A percentile compares a stretch with the other conserved stretches of the same genome.
Evolutionary conservation across 805 yeast genomes (phyloP).

Genomic region (Hanseniaspora vineae): DNA sequence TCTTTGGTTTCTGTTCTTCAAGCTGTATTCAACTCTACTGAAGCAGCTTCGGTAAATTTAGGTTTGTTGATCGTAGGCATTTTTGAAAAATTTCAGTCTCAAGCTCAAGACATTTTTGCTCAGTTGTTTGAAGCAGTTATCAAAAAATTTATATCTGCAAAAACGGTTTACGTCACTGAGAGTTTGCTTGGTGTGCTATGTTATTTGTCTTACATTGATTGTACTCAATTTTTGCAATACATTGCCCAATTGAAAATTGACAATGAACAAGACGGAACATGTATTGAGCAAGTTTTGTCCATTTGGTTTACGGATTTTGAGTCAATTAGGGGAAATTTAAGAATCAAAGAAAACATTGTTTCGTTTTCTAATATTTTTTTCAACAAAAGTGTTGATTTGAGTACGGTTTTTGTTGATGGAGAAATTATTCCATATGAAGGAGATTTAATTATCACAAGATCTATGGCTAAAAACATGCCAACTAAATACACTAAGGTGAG

Average conservation of each 20-base stretch:
- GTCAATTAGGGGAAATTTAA: conserved; percentile 63
- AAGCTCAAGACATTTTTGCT: conserved; percentile 25
- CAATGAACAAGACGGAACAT: conserved; percentile 22
- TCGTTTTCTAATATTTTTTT: conserved; percentile 61
- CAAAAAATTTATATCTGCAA: conserved; percentile 47
- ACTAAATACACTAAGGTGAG: conserved; percentile 51
- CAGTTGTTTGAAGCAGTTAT: conserved; percentile 68
- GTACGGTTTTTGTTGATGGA: conserved; percentile 55
- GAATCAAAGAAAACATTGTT: conserved; percentile 48
- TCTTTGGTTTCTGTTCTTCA: conserved; percentile 39
- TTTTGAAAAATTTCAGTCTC: conserved; percentile 36
- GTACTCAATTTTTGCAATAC: conserved; percentile 50
- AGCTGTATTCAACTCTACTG: conserved; percentile 57
- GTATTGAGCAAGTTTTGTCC: conserved; percentile 46
- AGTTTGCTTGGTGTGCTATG: conserved; percentile 68
- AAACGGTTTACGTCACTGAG: conserved; percentile 62
- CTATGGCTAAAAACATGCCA: conserved; percentile 61
- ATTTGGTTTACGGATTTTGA: conserved; percentile 81
- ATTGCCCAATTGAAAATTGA: conserved; percentile 29
- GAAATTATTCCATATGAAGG: conserved; percentile 48
- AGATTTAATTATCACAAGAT: conserved; percentile 69
- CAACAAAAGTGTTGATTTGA: conserved; percentile 41
- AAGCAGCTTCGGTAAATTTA: conserved; percentile 69
- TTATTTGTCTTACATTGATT: conserved; percentile 48
- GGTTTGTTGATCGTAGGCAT: conserved; percentile 47